Evolutionary conservation across 352 stramenopile genomes (phyloP).

Genomic region (Pythium phragmiticola): DNA sequence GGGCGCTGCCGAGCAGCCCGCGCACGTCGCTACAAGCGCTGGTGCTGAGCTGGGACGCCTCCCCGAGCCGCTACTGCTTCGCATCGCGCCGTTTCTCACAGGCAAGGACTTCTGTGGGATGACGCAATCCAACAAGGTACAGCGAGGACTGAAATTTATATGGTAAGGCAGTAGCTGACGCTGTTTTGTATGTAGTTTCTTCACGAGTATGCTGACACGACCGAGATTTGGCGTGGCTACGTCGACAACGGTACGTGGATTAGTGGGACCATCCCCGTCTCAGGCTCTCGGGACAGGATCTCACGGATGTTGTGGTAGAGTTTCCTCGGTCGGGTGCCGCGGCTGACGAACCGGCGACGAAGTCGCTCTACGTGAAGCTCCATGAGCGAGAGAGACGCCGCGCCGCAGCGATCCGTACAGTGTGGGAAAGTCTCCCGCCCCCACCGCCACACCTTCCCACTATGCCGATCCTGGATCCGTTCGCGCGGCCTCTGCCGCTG

Average conservation of each 20-base stretch:
- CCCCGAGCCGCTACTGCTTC: constrained; percentile 22
- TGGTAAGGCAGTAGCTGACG: not conserved
- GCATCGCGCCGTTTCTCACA: constrained; percentile 20
- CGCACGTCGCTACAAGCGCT: constrained; percentile 15
- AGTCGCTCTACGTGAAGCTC: constrained; percentile 10
- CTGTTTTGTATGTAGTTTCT: constrained; percentile 18
- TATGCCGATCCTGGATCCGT: not conserved
- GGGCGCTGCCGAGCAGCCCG: not conserved
- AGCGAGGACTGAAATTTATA: not conserved
- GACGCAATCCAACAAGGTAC: constrained; percentile 27
- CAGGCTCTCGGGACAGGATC: too few species aligned
- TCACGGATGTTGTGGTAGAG: not conserved
- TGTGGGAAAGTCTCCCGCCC: constrained; percentile 1
- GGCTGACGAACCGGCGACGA: not conserved
- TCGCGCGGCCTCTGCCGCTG: not conserved
- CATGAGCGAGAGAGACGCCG: constrained; percentile 1
- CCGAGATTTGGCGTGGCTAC: constrained; percentile 24
- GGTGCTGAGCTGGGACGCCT: constrained; percentile 26
- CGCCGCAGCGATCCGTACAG: not conserved
- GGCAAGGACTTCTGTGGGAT: constrained; percentile 19
- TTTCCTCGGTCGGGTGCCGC: not conserved
- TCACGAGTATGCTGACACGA: constrained; percentile 18
- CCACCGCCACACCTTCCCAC: not conserved
- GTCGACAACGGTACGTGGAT: constrained; percentile 3
- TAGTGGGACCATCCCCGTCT: too few species aligned